Percentiles rank a stretch among this genome's conserved stretches.
Evolutionary conservation across 2,329 filamentous ascomycete genomes (phyloP).

Genomic region (Ceratocystis alfenasii): DNA sequence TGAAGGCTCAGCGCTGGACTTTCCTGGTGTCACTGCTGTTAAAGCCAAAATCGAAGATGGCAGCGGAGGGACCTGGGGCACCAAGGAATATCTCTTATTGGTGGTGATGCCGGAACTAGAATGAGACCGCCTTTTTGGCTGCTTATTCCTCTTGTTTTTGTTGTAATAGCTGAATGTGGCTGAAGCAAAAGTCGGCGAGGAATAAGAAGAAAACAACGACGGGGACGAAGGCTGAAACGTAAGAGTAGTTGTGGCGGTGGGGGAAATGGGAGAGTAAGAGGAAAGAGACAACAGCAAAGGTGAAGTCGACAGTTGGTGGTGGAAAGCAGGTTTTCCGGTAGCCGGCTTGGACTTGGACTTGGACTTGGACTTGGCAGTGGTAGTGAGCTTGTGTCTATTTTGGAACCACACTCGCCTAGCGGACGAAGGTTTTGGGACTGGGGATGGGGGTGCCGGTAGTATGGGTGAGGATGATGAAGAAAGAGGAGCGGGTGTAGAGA

Average conservation of each 20-base stretch:
- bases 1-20: not conserved
- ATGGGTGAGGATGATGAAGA: not conserved
- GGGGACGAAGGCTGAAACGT: constrained; percentile 12
- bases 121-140: not conserved
- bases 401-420: constrained; percentile 12
- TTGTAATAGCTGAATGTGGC: constrained; percentile 9
- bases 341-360: not conserved
- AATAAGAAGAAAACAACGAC: constrained; percentile 12
- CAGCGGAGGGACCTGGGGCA: constrained; percentile 11
- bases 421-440: not conserved
- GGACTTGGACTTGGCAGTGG: not conserved
- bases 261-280: constrained; percentile 13
- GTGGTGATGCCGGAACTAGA: not conserved
- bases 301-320: constrained; percentile 3
- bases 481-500: not conserved
- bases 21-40: not conserved
- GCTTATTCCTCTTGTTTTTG: constrained; percentile 2
- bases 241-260: constrained; percentile 7
- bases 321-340: constrained; percentile 1
- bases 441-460: not conserved
- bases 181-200: constrained; percentile 9
- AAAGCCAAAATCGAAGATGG: not conserved
- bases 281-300: constrained; percentile 8
- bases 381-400: constrained; percentile 7
- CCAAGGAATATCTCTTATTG: not conserved